Percentiles rank a stretch among this genome's conserved stretches.
These are phyloP conservation scores for Stentor coeruleus DNA, from an alignment of 73 alveolate species.

Conservation along the genomic window DNA sequence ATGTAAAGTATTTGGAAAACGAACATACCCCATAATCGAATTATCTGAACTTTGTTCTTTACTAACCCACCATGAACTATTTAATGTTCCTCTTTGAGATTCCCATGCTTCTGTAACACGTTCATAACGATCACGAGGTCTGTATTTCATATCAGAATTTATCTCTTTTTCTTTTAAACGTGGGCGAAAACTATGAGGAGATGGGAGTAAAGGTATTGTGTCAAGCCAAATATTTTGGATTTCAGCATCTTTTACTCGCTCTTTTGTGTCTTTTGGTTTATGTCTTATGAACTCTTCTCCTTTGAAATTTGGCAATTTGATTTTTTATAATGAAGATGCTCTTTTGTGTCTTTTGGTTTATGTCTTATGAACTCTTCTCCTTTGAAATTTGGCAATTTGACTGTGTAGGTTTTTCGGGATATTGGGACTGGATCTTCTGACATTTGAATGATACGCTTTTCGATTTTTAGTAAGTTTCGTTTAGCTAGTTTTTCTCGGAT, in stretches of 20 bases:
- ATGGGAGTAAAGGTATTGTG: not conserved
- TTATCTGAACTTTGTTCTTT: too few species aligned
- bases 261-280: not conserved
- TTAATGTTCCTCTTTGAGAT: not conserved
- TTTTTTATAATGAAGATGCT: too few species aligned
- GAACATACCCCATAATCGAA: not conserved
- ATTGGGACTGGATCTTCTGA: too few species aligned
- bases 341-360: too few species aligned
- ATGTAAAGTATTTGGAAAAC: not conserved
- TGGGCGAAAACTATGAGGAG: slow-evolving; percentile 7
- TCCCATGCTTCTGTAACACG: slow-evolving; percentile 22
- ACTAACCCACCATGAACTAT: too few species aligned
- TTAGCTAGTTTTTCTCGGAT: too few species aligned
- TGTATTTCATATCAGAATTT: slow-evolving; percentile 36
- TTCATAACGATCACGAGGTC: slow-evolving; percentile 28
- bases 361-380: too few species aligned
- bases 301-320: too few species aligned
- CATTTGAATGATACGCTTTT: too few species aligned
- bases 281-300: not conserved
- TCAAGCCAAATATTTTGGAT: not conserved
- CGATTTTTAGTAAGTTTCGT: too few species aligned
- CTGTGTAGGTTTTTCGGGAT: too few species aligned
- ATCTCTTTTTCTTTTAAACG: slow-evolving; percentile 30
- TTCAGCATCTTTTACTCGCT: not conserved
- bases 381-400: too few species aligned